Conservation (phyloP, 192 early-diverging fungal species). For the Helicostylum pulchrum region DNA sequence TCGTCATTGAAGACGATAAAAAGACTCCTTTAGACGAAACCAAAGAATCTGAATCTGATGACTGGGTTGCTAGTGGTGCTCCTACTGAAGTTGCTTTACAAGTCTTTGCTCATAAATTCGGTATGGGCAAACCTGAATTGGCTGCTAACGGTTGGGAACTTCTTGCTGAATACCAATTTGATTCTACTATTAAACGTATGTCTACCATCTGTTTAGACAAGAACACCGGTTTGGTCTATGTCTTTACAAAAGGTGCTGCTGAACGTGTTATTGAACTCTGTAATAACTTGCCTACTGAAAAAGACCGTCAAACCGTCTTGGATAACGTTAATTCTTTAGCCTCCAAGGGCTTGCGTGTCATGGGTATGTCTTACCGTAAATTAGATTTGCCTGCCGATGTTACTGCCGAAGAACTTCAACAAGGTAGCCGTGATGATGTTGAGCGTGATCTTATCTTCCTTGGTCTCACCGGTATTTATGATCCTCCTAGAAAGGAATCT, state of each 20-base stretch:
- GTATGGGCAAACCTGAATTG: slow-evolving; percentile 70
- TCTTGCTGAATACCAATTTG: slow-evolving; percentile 65
- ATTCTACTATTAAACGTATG: slow-evolving; percentile 88
- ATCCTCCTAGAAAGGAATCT: slow-evolving; percentile 83
- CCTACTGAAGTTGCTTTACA: slow-evolving; percentile 93
- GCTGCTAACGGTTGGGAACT: slow-evolving; percentile 43
- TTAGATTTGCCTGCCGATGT: slow-evolving; percentile 28
- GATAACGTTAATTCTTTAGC: slow-evolving; percentile 70
- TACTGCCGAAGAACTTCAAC: slow-evolving; percentile 21
- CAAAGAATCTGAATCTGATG: slow-evolving; percentile 36
- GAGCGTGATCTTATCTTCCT: slow-evolving; percentile 74
- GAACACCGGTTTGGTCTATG: slow-evolving; percentile 18
- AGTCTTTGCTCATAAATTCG: slow-evolving; percentile 78
- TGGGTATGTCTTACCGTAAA: slow-evolving; percentile 74
- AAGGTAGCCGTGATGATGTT: slow-evolving; percentile 47
- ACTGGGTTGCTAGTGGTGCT: slow-evolving; percentile 81
- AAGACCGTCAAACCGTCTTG: slow-evolving; percentile 39
- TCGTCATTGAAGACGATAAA: background rate
- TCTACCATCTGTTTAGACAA: slow-evolving; percentile 63
- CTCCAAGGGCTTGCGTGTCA: slow-evolving; percentile 73
- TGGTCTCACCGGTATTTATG: slow-evolving; percentile 89
- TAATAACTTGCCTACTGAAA: slow-evolving; percentile 41
- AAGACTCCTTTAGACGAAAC: background rate
- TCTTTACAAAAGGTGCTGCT: slow-evolving; percentile 89
- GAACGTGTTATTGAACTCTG: slow-evolving; percentile 80